A percentile compares a stretch with the other conserved stretches of the same genome.
phyloP scores from a whole-genome alignment of 2,329 filamentous ascomycete species.

The Exophiala alcalophila region DNA sequence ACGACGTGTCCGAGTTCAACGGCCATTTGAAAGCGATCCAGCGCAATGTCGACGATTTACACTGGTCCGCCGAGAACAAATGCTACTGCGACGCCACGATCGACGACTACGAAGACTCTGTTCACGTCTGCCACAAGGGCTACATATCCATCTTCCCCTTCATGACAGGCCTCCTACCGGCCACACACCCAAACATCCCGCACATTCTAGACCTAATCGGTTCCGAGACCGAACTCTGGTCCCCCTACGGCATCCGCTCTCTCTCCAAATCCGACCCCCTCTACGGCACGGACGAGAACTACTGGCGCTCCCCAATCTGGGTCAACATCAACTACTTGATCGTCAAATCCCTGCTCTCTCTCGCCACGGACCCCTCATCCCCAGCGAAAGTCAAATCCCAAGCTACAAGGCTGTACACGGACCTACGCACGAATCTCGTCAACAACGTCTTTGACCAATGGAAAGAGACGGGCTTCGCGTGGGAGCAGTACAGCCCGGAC shows the following conservation, averaged over 20 bases:
- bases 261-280: constrained; percentile 77
- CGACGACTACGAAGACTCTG: constrained; percentile 88
- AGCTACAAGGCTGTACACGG: constrained; percentile 70
- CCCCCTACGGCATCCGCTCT: constrained; percentile 80
- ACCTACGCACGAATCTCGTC: constrained; percentile 78
- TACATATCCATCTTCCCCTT: constrained; percentile 95
- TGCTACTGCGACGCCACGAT: constrained; percentile 94
- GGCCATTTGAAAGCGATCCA: constrained; percentile 73
- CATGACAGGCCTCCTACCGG: constrained; percentile 72
- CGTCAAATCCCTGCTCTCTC: constrained; percentile 73
- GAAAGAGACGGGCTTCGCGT: constrained; percentile 90
- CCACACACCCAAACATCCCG: constrained; percentile 71
- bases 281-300: constrained; percentile 91
- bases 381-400: constrained; percentile 37
- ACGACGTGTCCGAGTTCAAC: constrained; percentile 71
- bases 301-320: constrained; percentile 94
- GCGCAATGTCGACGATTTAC: constrained; percentile 84
- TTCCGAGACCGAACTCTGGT: constrained; percentile 86
- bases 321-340: constrained; percentile 94
- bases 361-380: constrained; percentile 30
- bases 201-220: constrained; percentile 73
- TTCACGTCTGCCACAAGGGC: constrained; percentile 90
- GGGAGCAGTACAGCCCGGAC: constrained; percentile 97
- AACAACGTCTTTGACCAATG: constrained; percentile 85
- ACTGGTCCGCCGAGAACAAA: constrained; percentile 79